Conservation (phyloP, 1,284 basidiomycete species). For the Marasmius fiardii region DNA sequence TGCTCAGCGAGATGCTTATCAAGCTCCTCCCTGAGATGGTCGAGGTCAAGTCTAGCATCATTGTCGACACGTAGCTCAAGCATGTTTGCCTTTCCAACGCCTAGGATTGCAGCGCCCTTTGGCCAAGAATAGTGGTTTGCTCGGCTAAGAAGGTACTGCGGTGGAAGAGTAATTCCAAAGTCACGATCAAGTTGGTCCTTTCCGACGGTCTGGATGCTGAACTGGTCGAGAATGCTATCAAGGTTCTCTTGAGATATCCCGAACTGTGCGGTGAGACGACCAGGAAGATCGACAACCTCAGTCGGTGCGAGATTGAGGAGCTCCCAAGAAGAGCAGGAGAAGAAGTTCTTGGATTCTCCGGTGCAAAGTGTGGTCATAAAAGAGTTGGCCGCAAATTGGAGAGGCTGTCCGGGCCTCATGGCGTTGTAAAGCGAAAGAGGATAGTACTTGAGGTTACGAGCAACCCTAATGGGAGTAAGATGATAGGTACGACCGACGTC, state of each 20-base stretch:
- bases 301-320: conserved; percentile 27
- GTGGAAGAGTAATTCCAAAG: not conserved
- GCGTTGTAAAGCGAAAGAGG: conserved; percentile 32
- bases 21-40: conserved; percentile 26
- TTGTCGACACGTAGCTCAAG: conserved; percentile 33
- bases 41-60: conserved; percentile 33
- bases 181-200: conserved; percentile 23
- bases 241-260: conserved; percentile 25
- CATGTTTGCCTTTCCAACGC: conserved; percentile 39
- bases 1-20: conserved; percentile 24
- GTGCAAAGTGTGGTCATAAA: conserved; percentile 26
- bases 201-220: conserved; percentile 33
- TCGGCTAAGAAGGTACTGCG: conserved; percentile 24
- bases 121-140: conserved; percentile 49
- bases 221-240: conserved; percentile 23
- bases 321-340: conserved; percentile 25
- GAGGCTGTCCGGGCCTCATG: conserved; percentile 21
- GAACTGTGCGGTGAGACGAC: conserved; percentile 24
- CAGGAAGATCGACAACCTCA: conserved; percentile 25
- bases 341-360: conserved; percentile 21
- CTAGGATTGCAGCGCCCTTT: conserved; percentile 41
- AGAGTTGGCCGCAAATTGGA: conserved; percentile 25
- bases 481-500: too few species aligned
- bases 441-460: conserved; percentile 39
- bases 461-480: not conserved